A percentile compares a stretch with the other conserved stretches of the same genome.
These are phyloP conservation scores for Taxillus chinensis DNA, from an alignment of 164 flowering plant genomes.

Conservation along the genomic window DNA sequence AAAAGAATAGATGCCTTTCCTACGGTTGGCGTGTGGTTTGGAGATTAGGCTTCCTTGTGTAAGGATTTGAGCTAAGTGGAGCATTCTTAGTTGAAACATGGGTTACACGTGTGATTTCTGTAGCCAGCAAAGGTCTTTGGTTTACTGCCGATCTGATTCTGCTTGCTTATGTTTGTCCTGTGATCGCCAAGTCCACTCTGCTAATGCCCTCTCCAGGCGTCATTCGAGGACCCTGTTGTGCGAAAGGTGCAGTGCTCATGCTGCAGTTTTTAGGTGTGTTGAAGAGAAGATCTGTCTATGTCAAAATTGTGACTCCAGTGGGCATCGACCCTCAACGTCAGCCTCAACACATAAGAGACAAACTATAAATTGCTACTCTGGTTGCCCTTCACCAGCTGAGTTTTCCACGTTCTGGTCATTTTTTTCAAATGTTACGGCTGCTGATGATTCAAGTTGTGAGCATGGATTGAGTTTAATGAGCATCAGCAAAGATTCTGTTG, in stretches of 20 bases:
- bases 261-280: slow-evolving; percentile 66
- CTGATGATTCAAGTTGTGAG: slow-evolving; percentile 45
- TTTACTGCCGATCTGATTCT: slow-evolving; percentile 84
- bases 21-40: too few species aligned
- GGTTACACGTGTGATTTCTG: slow-evolving; percentile 82
- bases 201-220: slow-evolving; percentile 86
- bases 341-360: slow-evolving; percentile 52
- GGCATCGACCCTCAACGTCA: slow-evolving; percentile 33
- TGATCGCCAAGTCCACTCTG: slow-evolving; percentile 87
- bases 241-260: slow-evolving; percentile 74
- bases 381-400: slow-evolving; percentile 79
- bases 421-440: slow-evolving; percentile 34
- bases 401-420: slow-evolving; percentile 77
- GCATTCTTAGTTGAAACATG: slow-evolving; percentile 28
- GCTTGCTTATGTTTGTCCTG: slow-evolving; percentile 89
- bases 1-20: too few species aligned
- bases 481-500: slow-evolving; percentile 32
- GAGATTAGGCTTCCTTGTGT: not conserved
- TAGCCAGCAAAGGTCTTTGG: slow-evolving; percentile 72
- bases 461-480: slow-evolving; percentile 63
- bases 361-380: slow-evolving; percentile 67
- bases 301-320: slow-evolving; percentile 77
- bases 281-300: slow-evolving; percentile 75
- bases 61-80: not conserved
- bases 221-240: slow-evolving; percentile 85